These are phyloP conservation scores for Cairneyella variabilis DNA, from an alignment of 495 filamentous ascomycete species.

Conservation along the genomic window DNA sequence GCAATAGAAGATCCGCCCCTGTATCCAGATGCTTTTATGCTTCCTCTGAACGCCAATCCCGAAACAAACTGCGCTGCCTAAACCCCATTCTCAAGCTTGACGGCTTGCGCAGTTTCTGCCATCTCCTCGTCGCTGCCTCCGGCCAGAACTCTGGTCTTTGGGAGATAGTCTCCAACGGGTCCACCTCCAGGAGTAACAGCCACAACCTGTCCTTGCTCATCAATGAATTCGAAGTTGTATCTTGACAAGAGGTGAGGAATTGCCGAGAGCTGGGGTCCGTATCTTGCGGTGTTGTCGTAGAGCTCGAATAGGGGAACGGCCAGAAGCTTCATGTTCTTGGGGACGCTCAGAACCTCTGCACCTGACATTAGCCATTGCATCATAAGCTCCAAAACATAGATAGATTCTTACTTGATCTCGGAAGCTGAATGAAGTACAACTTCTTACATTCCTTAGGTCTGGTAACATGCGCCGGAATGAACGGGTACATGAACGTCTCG, in stretches of 20 bases:
- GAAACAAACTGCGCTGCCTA: constrained; percentile 23
- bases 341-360: constrained; percentile 89
- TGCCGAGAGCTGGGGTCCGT: constrained; percentile 92
- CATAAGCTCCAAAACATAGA: constrained; percentile 7
- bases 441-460: constrained; percentile 99
- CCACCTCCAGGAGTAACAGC: constrained; percentile 77
- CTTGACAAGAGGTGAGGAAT: constrained; percentile 91
- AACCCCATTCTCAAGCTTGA: constrained; percentile 29
- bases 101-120: constrained; percentile 12
- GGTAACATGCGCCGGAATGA: constrained; percentile 90
- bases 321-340: constrained; percentile 99
- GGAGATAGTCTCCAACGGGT: constrained; percentile 42
- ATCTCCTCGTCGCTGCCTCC: constrained; percentile 47
- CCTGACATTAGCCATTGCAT: not conserved
- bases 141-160: constrained; percentile 70
- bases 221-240: constrained; percentile 98
- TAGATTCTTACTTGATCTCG: constrained; percentile 71
- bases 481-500: constrained; percentile 99
- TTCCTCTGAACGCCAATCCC: constrained; percentile 18
- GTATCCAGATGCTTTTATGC: constrained; percentile 11
- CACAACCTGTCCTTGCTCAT: constrained; percentile 85
- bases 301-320: constrained; percentile 96
- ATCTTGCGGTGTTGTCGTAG: constrained; percentile 93
- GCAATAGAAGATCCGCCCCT: constrained; percentile 1
- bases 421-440: constrained; percentile 92